Conservation (phyloP, 176 grass and related monocot species). For the Carex parvula region DNA sequence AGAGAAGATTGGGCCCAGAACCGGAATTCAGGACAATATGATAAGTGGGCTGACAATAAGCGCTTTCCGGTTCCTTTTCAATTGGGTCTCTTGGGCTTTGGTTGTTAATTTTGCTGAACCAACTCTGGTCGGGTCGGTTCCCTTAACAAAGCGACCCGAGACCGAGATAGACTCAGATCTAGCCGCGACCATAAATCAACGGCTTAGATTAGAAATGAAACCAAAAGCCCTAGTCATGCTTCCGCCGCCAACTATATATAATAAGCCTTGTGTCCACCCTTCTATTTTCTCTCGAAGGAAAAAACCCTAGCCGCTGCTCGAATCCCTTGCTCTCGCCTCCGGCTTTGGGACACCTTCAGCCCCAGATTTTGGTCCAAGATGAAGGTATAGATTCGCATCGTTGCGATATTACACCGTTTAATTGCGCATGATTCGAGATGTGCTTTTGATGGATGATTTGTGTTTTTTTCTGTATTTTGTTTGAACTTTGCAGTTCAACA, state of each 20-base stretch:
- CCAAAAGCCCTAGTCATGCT: not conserved
- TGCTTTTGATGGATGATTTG: not conserved
- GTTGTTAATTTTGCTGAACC: not conserved
- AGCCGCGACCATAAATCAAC: not conserved
- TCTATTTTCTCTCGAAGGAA: conserved; percentile 1
- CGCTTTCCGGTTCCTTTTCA: too few species aligned
- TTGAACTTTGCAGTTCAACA: conserved; percentile 61
- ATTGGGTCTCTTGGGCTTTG: too few species aligned
- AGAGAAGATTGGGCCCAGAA: too few species aligned
- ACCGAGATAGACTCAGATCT: not conserved
- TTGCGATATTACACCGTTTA: not conserved
- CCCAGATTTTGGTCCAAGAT: conserved; percentile 15
- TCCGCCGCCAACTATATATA: conserved; percentile 26
- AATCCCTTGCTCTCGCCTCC: conserved; percentile 4
- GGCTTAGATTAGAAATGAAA: not conserved
- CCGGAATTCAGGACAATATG: too few species aligned
- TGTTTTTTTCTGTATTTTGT: not conserved
- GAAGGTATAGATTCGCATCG: conserved; percentile 36
- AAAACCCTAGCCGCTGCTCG: conserved; percentile 51
- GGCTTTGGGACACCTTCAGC: not conserved
- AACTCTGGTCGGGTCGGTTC: not conserved
- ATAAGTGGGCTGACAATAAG: too few species aligned
- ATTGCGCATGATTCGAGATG: not conserved
- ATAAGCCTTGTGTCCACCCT: not conserved
- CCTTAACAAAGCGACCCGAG: not conserved